These are phyloP conservation scores for Amanita rubescens DNA, from an alignment of 768 basidiomycete genomes.

Conservation along the genomic window DNA sequence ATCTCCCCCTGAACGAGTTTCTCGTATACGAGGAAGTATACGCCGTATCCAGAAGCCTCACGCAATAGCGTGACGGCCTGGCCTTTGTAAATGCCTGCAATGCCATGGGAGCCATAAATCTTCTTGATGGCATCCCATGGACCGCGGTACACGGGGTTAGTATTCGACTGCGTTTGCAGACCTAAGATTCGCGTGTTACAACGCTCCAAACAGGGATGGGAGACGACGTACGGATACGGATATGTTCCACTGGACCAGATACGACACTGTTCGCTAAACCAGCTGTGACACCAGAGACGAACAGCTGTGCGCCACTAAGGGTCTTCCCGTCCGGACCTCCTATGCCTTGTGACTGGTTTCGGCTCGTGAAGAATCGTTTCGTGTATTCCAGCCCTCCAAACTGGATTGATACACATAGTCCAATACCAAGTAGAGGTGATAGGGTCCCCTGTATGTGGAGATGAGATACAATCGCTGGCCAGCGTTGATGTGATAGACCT, in stretches of 20 bases:
- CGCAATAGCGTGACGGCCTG: slow-evolving; percentile 83
- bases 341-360: slow-evolving; percentile 48
- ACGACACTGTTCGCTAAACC: slow-evolving; percentile 89
- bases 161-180: slow-evolving; percentile 83
- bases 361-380: slow-evolving; percentile 69
- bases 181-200: slow-evolving; percentile 37
- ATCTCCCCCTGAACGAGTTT: slow-evolving; percentile 86
- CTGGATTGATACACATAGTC: slow-evolving; percentile 93
- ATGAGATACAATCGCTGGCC: slow-evolving; percentile 1
- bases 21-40: slow-evolving; percentile 92
- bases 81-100: slow-evolving; percentile 87
- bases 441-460: slow-evolving; percentile 63
- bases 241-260: slow-evolving; percentile 95
- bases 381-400: slow-evolving; percentile 84
- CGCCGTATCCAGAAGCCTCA: slow-evolving; percentile 75
- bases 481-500: slow-evolving; percentile 38
- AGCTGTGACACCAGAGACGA: slow-evolving; percentile 72
- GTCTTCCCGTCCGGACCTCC: slow-evolving; percentile 62
- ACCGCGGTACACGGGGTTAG: slow-evolving; percentile 69
- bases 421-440: slow-evolving; percentile 86
- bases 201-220: slow-evolving; percentile 1
- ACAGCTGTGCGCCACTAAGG: slow-evolving; percentile 58
- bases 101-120: slow-evolving; percentile 67
- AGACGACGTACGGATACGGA: slow-evolving; percentile 74
- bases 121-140: slow-evolving; percentile 86